A percentile compares a stretch with the other conserved stretches of the same genome.
phyloP scores from a whole-genome alignment of 306 rosid genomes.

The Citrullus colocynthis region DNA sequence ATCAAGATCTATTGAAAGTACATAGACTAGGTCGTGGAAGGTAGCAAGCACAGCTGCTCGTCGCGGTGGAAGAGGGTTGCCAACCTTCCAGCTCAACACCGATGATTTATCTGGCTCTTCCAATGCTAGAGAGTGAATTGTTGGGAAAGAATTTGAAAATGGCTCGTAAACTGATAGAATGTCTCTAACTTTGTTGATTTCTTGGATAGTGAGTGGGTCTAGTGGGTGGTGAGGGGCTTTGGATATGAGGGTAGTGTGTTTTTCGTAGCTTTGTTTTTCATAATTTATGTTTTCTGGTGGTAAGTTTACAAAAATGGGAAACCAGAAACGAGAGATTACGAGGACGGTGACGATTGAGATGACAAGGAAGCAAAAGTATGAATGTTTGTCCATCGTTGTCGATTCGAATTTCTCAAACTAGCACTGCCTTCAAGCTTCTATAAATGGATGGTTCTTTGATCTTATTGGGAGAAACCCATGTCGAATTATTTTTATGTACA shows the following conservation, averaged over 20 bases:
- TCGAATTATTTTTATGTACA: too few relatives aligned
- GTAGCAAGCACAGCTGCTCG: conserved; percentile 41
- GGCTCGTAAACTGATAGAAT: conserved; percentile 37
- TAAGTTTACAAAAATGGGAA: not conserved
- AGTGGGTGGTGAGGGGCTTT: conserved; percentile 74
- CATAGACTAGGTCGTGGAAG: conserved; percentile 16
- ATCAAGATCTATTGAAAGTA: conserved; percentile 33
- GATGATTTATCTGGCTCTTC: conserved; percentile 54
- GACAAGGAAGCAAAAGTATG: not conserved
- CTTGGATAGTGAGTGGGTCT: conserved; percentile 61
- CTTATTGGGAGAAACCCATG: too few relatives aligned
- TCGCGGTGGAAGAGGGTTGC: conserved; percentile 31
- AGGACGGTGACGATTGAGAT: not conserved
- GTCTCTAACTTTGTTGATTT: conserved; percentile 31
- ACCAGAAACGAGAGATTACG: not conserved
- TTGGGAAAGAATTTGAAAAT: conserved; percentile 18
- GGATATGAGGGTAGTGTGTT: not conserved
- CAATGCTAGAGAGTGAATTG: conserved; percentile 41
- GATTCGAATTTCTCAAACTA: too few relatives aligned
- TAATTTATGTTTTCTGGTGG: not conserved
- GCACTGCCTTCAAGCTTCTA: too few relatives aligned
- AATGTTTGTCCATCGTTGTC: not conserved
- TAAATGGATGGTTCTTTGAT: too few relatives aligned
- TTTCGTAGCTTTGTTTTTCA: not conserved
- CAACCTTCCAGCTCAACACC: conserved; percentile 39